Conservation (phyloP, 331 rosid genomes). For the Malus hybrid region DNA sequence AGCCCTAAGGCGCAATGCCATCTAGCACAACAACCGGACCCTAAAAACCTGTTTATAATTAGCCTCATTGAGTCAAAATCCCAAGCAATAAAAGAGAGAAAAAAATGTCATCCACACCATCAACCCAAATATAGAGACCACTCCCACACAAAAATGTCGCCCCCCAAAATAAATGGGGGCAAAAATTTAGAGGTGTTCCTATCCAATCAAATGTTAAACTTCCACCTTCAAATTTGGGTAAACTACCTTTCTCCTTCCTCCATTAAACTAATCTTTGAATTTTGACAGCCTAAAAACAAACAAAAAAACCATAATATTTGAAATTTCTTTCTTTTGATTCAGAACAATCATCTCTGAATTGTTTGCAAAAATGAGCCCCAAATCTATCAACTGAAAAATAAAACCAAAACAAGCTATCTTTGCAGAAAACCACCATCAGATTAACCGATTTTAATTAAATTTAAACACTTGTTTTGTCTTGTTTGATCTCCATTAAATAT, state of each 20-base stretch:
- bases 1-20: too few species aligned
- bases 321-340: not conserved
- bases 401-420: not conserved
- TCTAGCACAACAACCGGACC: too few species aligned
- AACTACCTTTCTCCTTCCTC: not conserved
- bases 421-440: not conserved
- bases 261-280: not conserved
- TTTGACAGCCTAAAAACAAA: not conserved
- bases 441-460: not conserved
- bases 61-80: constrained; percentile 2
- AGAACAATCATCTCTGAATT: not conserved
- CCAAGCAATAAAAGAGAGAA: not conserved
- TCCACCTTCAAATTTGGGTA: constrained; percentile 12
- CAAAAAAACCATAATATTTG: not conserved
- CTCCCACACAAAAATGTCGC: constrained; percentile 25
- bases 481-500: not conserved
- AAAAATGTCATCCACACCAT: constrained; percentile 29
- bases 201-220: constrained; percentile 40
- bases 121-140: constrained; percentile 30
- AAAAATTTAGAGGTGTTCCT: constrained; percentile 24
- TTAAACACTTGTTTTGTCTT: not conserved
- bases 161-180: constrained; percentile 6
- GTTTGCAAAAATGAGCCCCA: not conserved
- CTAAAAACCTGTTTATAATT: constrained; percentile 10
- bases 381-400: not conserved